These are phyloP conservation scores for Entomortierella chlamydospora DNA, from an alignment of 192 early-diverging fungal species.

Conservation along the genomic window DNA sequence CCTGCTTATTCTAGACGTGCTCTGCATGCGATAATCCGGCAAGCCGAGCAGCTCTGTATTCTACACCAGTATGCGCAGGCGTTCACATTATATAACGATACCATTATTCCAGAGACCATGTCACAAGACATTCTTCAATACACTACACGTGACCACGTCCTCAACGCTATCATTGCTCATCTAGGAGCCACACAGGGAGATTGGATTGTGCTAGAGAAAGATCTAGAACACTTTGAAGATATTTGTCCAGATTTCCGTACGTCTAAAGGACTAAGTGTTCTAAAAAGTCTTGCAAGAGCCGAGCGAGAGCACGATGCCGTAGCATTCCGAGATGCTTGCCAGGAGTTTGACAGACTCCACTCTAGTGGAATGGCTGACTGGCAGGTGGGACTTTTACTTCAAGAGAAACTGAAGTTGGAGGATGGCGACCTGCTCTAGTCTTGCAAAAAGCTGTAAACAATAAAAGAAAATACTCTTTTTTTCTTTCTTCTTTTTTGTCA, in stretches of 20 bases:
- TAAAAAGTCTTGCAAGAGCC: constrained; percentile 21
- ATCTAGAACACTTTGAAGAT: constrained; percentile 29
- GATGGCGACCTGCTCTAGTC: constrained; percentile 11
- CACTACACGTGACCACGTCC: constrained; percentile 41
- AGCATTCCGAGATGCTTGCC: constrained; percentile 37
- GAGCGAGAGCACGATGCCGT: constrained; percentile 35
- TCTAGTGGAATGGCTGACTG: constrained; percentile 38
- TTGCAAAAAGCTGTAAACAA: not conserved
- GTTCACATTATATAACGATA: constrained; percentile 21
- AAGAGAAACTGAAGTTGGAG: constrained; percentile 41
- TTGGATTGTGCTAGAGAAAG: constrained; percentile 36
- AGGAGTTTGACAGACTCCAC: constrained; percentile 18
- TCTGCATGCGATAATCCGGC: constrained; percentile 22
- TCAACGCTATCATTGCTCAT: constrained; percentile 42
- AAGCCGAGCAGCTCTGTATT: constrained; percentile 25
- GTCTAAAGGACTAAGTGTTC: constrained; percentile 1
- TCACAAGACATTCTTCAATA: constrained; percentile 32
- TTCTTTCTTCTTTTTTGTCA: not conserved
- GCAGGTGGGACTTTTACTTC: constrained; percentile 35
- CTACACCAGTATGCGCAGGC: constrained; percentile 18
- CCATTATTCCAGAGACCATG: constrained; percentile 48
- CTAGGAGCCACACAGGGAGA: constrained; percentile 30
- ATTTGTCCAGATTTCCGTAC: constrained; percentile 25
- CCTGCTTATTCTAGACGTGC: constrained; percentile 23
- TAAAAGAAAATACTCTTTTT: not conserved